phyloP scores from a whole-genome alignment of 441 rosid genomes.

The Erodium trifolium region DNA sequence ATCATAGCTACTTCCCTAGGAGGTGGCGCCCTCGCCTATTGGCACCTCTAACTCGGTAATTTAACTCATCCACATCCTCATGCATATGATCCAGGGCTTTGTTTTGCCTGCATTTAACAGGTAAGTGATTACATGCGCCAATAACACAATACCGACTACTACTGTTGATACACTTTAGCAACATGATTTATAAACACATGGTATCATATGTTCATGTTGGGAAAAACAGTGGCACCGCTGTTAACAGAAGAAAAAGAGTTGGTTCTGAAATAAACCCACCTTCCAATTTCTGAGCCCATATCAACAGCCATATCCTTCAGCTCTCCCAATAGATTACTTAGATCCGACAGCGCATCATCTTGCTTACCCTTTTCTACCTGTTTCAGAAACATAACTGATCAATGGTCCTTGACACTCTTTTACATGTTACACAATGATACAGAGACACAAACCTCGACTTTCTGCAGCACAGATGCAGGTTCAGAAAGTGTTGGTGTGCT shows the following conservation, averaged over 20 bases:
- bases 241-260: no score
- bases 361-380: conserved; percentile 78
- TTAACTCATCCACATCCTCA: conserved; percentile 63
- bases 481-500: conserved; percentile 30
- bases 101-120: conserved; percentile 50
- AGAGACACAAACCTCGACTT: conserved; percentile 47
- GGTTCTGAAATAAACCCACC: conserved; percentile 27
- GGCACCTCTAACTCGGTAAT: conserved; percentile 55
- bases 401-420: not conserved
- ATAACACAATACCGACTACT: no score
- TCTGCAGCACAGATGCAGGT: conserved; percentile 42
- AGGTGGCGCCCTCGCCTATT: conserved; percentile 53
- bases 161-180: no score
- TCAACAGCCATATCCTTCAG: conserved; percentile 80
- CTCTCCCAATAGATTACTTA: conserved; percentile 67
- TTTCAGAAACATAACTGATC: conserved; percentile 15
- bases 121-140: no score
- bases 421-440: no score
- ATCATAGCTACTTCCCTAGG: conserved; percentile 49
- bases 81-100: conserved; percentile 48
- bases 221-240: not conserved
- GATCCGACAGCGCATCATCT: conserved; percentile 64
- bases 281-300: conserved; percentile 76
- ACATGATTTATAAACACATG: no score
- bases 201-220: not conserved